Evolutionary conservation across 441 rosid genomes (phyloP).

Genomic region (Sinapis alba): DNA sequence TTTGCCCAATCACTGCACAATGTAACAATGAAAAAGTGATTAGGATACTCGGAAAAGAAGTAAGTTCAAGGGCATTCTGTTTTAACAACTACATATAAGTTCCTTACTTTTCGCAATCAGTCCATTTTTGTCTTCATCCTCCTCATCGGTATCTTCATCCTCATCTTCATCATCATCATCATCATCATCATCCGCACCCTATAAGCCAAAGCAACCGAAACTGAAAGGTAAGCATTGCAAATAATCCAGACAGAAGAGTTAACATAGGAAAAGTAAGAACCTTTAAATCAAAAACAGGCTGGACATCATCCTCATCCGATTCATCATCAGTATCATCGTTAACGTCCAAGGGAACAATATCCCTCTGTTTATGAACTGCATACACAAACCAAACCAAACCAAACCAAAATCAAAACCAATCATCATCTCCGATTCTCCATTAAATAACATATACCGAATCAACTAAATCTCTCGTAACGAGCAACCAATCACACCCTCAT

Average conservation of each 20-base stretch:
- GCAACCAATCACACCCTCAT: constrained; percentile 7
- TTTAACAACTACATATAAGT: background rate
- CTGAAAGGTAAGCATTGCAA: background rate
- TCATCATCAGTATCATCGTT: constrained; percentile 60
- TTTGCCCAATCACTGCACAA: constrained; percentile 70
- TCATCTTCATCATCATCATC: constrained; percentile 38
- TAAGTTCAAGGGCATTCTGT: background rate
- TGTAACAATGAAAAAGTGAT: constrained; percentile 1
- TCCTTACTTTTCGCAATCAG: constrained; percentile 69
- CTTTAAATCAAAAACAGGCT: constrained; percentile 72
- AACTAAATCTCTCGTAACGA: too few species aligned
- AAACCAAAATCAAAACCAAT: background rate
- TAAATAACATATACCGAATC: background rate
- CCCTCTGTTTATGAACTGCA: constrained; percentile 87
- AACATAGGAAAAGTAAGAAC: constrained; percentile 33
- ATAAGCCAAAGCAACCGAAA: constrained; percentile 5
- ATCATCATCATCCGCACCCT: constrained; percentile 44
- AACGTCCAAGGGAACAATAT: constrained; percentile 68
- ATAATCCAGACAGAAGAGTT: background rate
- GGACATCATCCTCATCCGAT: constrained; percentile 69
- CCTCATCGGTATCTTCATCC: constrained; percentile 46
- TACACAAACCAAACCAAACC: background rate
- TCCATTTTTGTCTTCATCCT: constrained; percentile 48
- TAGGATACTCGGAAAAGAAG: background rate
- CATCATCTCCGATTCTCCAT: background rate